Evolutionary conservation across 164 flowering plant species (phyloP).

Genomic region (Nelumbo lutea): DNA sequence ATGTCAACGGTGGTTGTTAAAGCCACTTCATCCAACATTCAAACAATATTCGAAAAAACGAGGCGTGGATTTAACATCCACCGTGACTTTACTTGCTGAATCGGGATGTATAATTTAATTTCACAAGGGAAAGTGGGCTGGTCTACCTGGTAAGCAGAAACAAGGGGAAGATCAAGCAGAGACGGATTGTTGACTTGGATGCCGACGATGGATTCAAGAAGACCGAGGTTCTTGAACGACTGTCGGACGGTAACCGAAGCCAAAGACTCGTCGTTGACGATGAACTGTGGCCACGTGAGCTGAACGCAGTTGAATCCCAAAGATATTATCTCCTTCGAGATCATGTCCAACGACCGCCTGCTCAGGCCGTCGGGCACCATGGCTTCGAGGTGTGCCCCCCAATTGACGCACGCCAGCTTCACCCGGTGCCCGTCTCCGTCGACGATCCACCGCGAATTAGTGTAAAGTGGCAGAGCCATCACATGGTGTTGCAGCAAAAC

Average conservation of each 20-base stretch:
- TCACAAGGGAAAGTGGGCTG: not conserved
- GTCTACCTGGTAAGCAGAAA: conserved; percentile 66
- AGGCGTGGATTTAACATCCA: too few species aligned
- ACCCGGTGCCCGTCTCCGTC: conserved; percentile 56
- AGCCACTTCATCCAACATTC: too few species aligned
- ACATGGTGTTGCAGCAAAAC: not conserved
- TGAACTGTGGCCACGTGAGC: conserved; percentile 74
- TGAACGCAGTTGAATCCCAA: conserved; percentile 89
- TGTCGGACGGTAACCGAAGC: conserved; percentile 58
- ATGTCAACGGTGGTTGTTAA: too few species aligned
- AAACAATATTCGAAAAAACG: too few species aligned
- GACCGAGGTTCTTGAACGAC: conserved; percentile 58
- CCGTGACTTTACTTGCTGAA: too few species aligned
- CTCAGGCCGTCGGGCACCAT: conserved; percentile 87
- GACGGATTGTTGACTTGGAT: conserved; percentile 63
- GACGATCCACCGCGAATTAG: conserved; percentile 77
- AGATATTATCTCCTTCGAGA: conserved; percentile 40
- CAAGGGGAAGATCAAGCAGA: conserved; percentile 59
- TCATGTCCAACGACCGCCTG: conserved; percentile 64
- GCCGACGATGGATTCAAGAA: conserved; percentile 52
- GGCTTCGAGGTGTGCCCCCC: conserved; percentile 70
- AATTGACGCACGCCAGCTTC: conserved; percentile 80
- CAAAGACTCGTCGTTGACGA: conserved; percentile 57
- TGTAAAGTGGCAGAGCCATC: conserved; percentile 44
- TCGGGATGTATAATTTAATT: too few species aligned